Evolutionary conservation across 345 rosid species (phyloP), one percentile per base, ranked within the genome.

Genomic region (Trapa bicornis): DNA sequence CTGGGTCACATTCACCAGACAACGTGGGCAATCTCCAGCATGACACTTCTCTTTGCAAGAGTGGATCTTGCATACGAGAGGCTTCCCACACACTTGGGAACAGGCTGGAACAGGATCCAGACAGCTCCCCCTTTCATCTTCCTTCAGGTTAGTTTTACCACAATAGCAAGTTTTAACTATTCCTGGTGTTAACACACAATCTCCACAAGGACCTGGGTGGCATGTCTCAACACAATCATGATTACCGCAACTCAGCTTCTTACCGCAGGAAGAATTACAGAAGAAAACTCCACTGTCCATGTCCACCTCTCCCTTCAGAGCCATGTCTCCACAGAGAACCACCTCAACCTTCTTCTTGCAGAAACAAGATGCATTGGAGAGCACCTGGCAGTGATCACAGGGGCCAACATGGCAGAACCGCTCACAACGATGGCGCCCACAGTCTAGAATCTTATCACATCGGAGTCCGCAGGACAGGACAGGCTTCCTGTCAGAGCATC

Each of bases 151-250:
- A 10, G 87, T 84, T 76, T 94, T 87, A 56, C 99, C 96, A 80
- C 99, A 91, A 67, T 78, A 71, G 70, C 97, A 94, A 16, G 97
- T 79, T 76, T 71, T 82, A 54, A 89, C 79, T 81, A 68, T 86
- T 71, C 77, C 76, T 45, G 96, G 96, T 65, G 89, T 70, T 6
- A 91, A 81, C 60, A 76, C 81, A 65, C 96, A 94, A 68, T 84
- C 89, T 67, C 86, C 90, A 65, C 97, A 94, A 65, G 87, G 80
- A 52, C 90, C 97, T 45, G 97, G 90, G 72, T 94, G 99, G 74
- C 99, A 94, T 42, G 68, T 74, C 37, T 87, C 86, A 12, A 68
- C 52, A 57, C 97, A 94, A 3, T 37, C 61, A 75, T 94, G 99
- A 72, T 87, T 84, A 54, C 91, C 89, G 74, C 97, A 89, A 68